These are phyloP conservation scores for Microbotryum silenes-acaulis DNA, from an alignment of 1,284 basidiomycete species.

Conservation along the genomic window DNA sequence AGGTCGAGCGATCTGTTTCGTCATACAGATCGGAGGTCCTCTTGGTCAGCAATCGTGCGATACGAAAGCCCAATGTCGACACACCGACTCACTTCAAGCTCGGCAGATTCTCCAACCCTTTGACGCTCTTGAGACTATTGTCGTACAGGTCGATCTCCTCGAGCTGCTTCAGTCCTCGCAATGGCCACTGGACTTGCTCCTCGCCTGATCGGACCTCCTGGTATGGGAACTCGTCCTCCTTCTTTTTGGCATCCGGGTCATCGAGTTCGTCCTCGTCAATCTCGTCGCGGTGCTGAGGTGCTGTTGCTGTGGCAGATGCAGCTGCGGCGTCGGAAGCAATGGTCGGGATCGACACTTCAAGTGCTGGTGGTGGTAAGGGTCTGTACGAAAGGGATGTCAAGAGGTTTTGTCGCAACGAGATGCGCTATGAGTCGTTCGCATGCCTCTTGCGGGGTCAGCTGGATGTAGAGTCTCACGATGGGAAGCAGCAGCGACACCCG, in stretches of 20 bases:
- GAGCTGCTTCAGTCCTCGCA: slow-evolving; percentile 58
- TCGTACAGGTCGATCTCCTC: slow-evolving; percentile 94
- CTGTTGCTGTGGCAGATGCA: background rate
- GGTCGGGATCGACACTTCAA: background rate
- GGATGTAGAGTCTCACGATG: too few species aligned
- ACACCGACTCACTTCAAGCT: slow-evolving; percentile 57
- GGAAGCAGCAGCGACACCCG: background rate
- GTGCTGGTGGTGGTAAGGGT: slow-evolving; percentile 9
- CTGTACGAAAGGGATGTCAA: slow-evolving; percentile 52
- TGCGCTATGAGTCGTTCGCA: slow-evolving; percentile 50
- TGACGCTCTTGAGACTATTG: slow-evolving; percentile 75
- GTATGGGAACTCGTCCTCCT: slow-evolving; percentile 29
- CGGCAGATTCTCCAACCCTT: slow-evolving; percentile 56
- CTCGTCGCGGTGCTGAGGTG: slow-evolving; percentile 4
- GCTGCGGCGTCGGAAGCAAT: background rate
- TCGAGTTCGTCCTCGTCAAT: slow-evolving; percentile 27
- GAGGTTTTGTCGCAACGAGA: slow-evolving; percentile 86
- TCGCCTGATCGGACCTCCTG: slow-evolving; percentile 5
- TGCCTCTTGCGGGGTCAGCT: slow-evolving; percentile 46
- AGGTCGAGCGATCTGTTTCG: slow-evolving; percentile 67
- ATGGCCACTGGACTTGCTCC: slow-evolving; percentile 46
- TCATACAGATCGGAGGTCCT: background rate
- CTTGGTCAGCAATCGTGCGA: slow-evolving; percentile 2
- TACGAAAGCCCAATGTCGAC: background rate
- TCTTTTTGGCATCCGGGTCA: slow-evolving; percentile 31